phyloP scores from a whole-genome alignment of 192 early-diverging fungal species.

The Diversispora eburnea region DNA sequence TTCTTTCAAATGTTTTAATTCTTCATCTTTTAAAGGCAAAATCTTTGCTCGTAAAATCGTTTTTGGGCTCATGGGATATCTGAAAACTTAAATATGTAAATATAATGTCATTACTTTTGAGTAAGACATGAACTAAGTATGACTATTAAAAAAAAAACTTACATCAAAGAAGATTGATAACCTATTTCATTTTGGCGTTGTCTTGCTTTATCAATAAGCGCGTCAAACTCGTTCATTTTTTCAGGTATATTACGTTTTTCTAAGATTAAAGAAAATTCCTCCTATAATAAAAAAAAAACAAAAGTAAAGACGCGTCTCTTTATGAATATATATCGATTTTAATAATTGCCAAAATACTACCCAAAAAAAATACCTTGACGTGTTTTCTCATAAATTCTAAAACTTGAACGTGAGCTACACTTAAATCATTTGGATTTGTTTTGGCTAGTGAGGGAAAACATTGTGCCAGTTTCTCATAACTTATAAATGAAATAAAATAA shows the following conservation, averaged over 20 bases:
- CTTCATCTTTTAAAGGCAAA: background rate
- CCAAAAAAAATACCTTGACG: conserved; percentile 3
- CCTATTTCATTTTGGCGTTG: background rate
- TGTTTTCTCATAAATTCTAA: conserved; percentile 7
- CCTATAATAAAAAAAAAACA: background rate
- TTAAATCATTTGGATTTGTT: background rate
- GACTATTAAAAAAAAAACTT: background rate
- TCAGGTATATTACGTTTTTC: conserved; percentile 1
- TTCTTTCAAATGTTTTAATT: conserved; percentile 1
- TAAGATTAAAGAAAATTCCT: conserved; percentile 16
- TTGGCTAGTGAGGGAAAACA: conserved; percentile 15
- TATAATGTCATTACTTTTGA: no score
- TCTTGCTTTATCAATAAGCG: conserved; percentile 8
- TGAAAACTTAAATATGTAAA: background rate
- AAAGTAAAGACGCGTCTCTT: no score
- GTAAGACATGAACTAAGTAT: no score
- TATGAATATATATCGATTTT: background rate
- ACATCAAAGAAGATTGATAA: background rate
- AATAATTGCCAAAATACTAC: no score
- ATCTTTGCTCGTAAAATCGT: conserved; percentile 6
- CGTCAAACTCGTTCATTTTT: conserved; percentile 18
- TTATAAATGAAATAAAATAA: background rate
- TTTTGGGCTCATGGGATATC: background rate
- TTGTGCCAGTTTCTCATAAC: conserved; percentile 13
- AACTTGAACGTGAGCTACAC: background rate